Base-by-base conservation (phyloP, 2,329 filamentous ascomycete genomes). In the Pseudogymnoascus sp. region DNA sequence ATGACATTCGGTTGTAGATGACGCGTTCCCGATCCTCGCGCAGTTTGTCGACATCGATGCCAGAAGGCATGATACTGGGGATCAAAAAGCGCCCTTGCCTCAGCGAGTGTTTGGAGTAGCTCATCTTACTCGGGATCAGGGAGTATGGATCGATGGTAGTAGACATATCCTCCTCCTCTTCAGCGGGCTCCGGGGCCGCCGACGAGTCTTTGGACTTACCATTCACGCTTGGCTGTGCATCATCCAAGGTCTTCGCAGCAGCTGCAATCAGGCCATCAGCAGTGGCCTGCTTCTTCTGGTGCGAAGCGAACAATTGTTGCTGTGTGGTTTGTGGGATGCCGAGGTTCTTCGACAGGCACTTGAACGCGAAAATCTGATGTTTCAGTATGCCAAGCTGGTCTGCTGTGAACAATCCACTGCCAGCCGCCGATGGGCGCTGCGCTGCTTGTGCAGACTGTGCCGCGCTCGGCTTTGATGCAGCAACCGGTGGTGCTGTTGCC, bases 331-430 rank as follows among this genome's bases (percentile, higher is more conserved):
- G 74, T 0, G 92, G 90, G 3, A 97, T 83, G 0, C 91, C 87
- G 12, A 88, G 79, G 66, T 96, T 96, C 73, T 94, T 95, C 4
- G 89, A 87, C 3, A 99, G 79, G 65, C 91, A 81, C 74, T 95
- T 95, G 75, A 96, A 97, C 0, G 92, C 92, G 67, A 87, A 81
- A 57, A 97, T 96, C 71, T 99, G 94, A 65, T 89, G 86, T 62
- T 90, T 82, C 8, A 99, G 76, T 41, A 89, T 83, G 21, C 81
- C 79, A 48, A 96, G 76, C 71, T 99, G 94, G 60, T 94, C 88
- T 21, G 82, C 81, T 10, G 85, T 86, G 71, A 96, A 92, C 63
- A 84, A 84, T 57, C 80, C 79, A 19, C 73, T 74, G n/a, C 74
- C 67, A 28, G 61, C 63, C 33, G 66, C 58, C 12, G 56, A 55